phyloP scores from a whole-genome alignment of 208 protist species.

The Phytomonas serpens region DNA sequence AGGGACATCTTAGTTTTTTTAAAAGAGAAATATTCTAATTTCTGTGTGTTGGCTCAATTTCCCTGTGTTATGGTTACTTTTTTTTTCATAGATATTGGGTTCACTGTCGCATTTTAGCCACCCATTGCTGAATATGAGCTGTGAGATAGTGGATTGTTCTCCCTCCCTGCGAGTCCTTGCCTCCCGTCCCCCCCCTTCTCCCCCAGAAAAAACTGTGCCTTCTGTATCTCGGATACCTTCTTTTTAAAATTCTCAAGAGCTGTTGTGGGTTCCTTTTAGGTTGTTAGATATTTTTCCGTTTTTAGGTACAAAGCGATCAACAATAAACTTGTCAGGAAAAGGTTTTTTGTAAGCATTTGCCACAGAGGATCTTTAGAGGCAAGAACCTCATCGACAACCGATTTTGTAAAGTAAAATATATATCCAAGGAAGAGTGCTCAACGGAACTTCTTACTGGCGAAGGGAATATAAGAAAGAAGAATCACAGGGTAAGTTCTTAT shows the following conservation, averaged over 20 bases:
- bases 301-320: not conserved
- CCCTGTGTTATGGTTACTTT: not conserved
- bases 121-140: not conserved
- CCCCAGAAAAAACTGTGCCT: not conserved
- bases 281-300: not conserved
- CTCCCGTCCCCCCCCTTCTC: not conserved
- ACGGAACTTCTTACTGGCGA: not conserved
- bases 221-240: not conserved
- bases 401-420: not conserved
- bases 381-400: not conserved
- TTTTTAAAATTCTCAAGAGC: not conserved
- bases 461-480: conserved; percentile 6
- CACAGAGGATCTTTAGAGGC: not conserved
- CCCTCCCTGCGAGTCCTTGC: not conserved
- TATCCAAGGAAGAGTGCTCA: not conserved
- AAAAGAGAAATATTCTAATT: not conserved
- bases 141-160: not conserved
- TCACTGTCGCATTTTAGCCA: not conserved
- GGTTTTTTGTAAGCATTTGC: not conserved
- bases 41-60: conserved; percentile 1
- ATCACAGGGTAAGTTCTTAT: not conserved
- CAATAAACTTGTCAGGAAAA: not conserved
- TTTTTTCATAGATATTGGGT: conserved; percentile 2
- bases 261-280: not conserved
- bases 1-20: not conserved